These are phyloP conservation scores for Jasminum sambac DNA, from an alignment of 257 asterid genomes.

Conservation along the genomic window DNA sequence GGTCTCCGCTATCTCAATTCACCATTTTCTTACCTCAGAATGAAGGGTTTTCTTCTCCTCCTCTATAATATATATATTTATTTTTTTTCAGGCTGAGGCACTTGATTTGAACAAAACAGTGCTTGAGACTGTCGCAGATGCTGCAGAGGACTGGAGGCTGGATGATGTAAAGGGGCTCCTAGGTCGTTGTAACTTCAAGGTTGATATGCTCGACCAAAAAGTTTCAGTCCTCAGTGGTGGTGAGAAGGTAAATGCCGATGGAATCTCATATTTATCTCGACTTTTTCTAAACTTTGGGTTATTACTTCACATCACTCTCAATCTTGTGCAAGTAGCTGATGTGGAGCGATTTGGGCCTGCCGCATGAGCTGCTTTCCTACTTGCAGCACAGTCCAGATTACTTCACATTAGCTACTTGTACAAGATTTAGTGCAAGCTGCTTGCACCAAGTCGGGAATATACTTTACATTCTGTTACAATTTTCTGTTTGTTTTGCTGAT, in stretches of 20 bases:
- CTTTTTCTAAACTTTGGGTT: too few relatives aligned
- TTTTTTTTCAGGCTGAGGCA: slow-evolving; percentile 86
- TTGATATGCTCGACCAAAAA: slow-evolving; percentile 1
- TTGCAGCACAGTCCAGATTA: too few relatives aligned
- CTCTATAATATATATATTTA: slow-evolving; percentile 2
- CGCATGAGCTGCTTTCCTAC: too few relatives aligned
- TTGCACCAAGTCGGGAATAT: too few relatives aligned
- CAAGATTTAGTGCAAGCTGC: too few relatives aligned
- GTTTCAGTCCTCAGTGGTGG: slow-evolving; percentile 5
- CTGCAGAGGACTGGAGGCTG: slow-evolving; percentile 92
- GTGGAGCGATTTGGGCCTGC: too few relatives aligned
- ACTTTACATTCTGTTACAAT: too few relatives aligned
- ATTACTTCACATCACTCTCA: too few relatives aligned
- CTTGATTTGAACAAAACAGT: slow-evolving; percentile 81
- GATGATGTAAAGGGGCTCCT: slow-evolving; percentile 96
- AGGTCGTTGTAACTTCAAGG: slow-evolving; percentile 58
- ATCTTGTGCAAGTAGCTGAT: too few relatives aligned
- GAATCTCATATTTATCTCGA: background rate
- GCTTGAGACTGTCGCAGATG: slow-evolving; percentile 82
- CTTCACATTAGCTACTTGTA: too few relatives aligned
- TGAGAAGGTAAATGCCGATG: slow-evolving; percentile 1
- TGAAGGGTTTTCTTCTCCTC: background rate
- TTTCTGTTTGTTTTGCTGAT: too few relatives aligned
- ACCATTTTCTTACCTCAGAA: background rate
- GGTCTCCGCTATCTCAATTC: background rate